Percentiles rank a stretch among this genome's conserved stretches.
Conservation (phyloP, 75 land plant species). For the Selaginella moellendorffii region DNA sequence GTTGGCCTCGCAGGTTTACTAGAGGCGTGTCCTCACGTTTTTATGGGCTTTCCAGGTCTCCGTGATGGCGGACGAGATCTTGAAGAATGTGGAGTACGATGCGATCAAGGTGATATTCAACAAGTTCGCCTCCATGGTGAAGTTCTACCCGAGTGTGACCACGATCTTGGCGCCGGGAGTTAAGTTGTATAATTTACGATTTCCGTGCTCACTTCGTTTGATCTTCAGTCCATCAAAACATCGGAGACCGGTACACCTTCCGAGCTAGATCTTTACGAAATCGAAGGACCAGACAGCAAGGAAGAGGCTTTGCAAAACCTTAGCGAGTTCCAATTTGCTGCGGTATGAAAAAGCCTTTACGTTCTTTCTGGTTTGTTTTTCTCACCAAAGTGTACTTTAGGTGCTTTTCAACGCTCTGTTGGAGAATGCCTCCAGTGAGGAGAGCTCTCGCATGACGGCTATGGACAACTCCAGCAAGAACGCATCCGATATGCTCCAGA, state of each 20-base stretch:
- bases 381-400: conserved; percentile 14
- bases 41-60: conserved; percentile 47
- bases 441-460: conserved; percentile 96
- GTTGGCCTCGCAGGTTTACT: neutral
- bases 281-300: conserved; percentile 78
- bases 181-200: neutral
- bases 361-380: neutral
- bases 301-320: conserved; percentile 73
- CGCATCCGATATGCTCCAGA: conserved; percentile 95
- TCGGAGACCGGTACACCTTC: conserved; percentile 51
- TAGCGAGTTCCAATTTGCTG: conserved; percentile 81
- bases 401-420: conserved; percentile 72
- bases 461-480: conserved; percentile 97
- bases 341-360: conserved; percentile 32
- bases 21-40: too few relatives aligned
- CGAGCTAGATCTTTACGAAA: conserved; percentile 71
- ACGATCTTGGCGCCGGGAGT: conserved; percentile 83
- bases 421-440: conserved; percentile 94
- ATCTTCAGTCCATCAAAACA: neutral
- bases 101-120: conserved; percentile 76
- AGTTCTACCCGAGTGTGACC: conserved; percentile 63
- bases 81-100: conserved; percentile 81
- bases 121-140: conserved; percentile 77
- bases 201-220: neutral
- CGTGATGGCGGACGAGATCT: conserved; percentile 81